These are phyloP conservation scores for Trichophyton schoenleinii DNA, from an alignment of 2,329 filamentous ascomycete genomes.

Conservation along the genomic window DNA sequence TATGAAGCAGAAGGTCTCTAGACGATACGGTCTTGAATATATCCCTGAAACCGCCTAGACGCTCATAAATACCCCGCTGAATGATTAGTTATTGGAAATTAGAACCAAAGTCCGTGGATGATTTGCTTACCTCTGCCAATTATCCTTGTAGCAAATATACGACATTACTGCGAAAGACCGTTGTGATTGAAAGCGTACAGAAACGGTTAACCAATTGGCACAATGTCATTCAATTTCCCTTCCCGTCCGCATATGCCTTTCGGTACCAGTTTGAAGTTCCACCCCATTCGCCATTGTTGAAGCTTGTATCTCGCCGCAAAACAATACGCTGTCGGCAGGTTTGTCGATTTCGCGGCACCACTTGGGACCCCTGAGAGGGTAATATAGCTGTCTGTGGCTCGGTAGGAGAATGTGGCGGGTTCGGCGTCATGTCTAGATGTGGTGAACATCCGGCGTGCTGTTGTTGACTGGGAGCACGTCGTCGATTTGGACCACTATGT, in stretches of 20 bases:
- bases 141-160: not conserved
- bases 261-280: conserved; percentile 12
- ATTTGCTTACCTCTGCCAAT: no score
- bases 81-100: not conserved
- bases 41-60: not conserved
- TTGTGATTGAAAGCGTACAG: not conserved
- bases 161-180: no score
- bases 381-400: not conserved
- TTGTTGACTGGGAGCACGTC: not conserved
- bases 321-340: not conserved
- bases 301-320: not conserved
- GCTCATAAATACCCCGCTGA: not conserved
- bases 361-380: not conserved
- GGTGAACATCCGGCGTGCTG: not conserved
- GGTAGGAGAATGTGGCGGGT: not conserved
- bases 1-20: not conserved
- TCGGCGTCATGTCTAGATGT: not conserved
- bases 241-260: conserved; percentile 5
- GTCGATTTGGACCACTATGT: not conserved
- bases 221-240: not conserved
- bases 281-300: conserved; percentile 5
- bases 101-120: not conserved
- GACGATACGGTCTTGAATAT: not conserved
- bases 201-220: not conserved
- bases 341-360: not conserved